Conservation (phyloP, 2,329 filamentous ascomycete genomes). For the Sordariomycetes sp. region DNA sequence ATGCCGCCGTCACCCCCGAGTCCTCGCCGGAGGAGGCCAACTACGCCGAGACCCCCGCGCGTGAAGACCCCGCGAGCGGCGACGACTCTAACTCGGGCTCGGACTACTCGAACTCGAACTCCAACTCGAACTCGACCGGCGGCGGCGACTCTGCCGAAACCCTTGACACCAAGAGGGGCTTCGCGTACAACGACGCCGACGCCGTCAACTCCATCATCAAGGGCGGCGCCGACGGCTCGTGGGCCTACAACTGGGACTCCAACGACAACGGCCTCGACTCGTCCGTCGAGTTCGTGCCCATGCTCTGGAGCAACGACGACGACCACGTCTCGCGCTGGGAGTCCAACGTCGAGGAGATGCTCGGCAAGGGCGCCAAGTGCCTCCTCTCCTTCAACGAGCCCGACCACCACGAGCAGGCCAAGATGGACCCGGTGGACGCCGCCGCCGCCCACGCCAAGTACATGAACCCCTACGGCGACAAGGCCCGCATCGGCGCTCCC, state of each 20-base stretch:
- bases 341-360: constrained; percentile 35
- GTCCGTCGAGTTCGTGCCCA: constrained; percentile 51
- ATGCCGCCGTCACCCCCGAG: constrained; percentile 6
- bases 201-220: constrained; percentile 40
- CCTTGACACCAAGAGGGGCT: constrained; percentile 44
- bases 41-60: constrained; percentile 3
- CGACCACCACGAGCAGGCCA: constrained; percentile 48
- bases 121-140: constrained; percentile 10
- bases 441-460: constrained; percentile 40
- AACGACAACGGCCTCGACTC: constrained; percentile 27
- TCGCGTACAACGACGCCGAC: constrained; percentile 53
- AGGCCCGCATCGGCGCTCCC: constrained; percentile 45
- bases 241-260: constrained; percentile 62
- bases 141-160: constrained; percentile 8
- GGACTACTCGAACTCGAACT: constrained; percentile 4
- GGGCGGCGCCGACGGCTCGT: constrained; percentile 28
- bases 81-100: constrained; percentile 9
- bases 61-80: constrained; percentile 2
- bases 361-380: constrained; percentile 40
- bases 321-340: constrained; percentile 39
- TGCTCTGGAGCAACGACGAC: constrained; percentile 45
- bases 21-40: constrained; percentile 2
- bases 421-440: constrained; percentile 40
- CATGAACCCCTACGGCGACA: constrained; percentile 43
- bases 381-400: constrained; percentile 65